Percentiles rank a stretch among this genome's conserved stretches.
phyloP scores from a whole-genome alignment of 129 eudicot species.

The Flaveria robusta region DNA sequence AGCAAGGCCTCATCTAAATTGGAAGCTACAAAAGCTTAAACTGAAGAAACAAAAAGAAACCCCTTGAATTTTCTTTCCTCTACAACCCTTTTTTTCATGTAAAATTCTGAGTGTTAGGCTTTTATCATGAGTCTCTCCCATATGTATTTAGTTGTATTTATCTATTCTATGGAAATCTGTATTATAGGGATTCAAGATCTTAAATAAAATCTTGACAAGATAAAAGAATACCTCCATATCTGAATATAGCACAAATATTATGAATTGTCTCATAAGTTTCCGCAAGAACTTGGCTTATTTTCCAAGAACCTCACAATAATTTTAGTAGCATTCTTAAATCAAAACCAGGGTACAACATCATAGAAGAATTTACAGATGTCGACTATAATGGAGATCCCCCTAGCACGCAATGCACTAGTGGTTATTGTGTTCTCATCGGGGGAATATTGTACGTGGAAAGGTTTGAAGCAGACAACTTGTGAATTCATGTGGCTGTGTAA shows the following conservation, averaged over 20 bases:
- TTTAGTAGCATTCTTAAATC: no score
- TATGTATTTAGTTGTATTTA: constrained; percentile 54
- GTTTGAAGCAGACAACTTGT: no score
- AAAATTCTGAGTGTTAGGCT: constrained; percentile 46
- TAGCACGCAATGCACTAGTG: no score
- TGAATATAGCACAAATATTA: neutral
- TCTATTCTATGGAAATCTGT: constrained; percentile 48
- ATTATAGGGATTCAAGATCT: constrained; percentile 49
- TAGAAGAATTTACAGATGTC: no score
- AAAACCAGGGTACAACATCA: no score
- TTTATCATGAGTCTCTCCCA: constrained; percentile 36
- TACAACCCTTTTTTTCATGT: constrained; percentile 35
- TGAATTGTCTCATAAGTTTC: neutral
- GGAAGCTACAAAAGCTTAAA: constrained; percentile 78
- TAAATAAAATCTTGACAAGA: constrained; percentile 30
- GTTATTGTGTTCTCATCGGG: no score
- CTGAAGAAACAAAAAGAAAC: constrained; percentile 15
- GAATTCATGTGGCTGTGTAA: no score
- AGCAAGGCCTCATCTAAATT: constrained; percentile 56
- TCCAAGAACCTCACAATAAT: neutral
- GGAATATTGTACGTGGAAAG: no score
- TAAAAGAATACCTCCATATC: constrained; percentile 18
- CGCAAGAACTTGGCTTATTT: neutral
- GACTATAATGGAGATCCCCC: no score
- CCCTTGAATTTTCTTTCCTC: constrained; percentile 32